Evolutionary conservation across 2,329 filamentous ascomycete genomes (phyloP).

Genomic region (Tolypocladium cylindrosporum): DNA sequence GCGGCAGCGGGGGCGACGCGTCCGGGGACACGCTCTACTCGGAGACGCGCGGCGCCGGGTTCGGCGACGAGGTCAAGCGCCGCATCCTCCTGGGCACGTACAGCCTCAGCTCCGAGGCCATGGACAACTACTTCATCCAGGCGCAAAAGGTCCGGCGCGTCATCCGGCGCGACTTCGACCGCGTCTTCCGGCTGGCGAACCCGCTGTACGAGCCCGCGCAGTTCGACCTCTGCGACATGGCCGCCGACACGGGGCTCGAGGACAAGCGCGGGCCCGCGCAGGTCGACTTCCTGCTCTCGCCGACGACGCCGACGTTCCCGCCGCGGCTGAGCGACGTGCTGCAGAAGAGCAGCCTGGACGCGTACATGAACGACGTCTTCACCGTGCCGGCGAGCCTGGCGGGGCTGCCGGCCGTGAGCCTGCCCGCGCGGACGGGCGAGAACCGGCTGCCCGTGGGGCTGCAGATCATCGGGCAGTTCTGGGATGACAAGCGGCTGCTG

Average conservation of each 20-base stretch:
- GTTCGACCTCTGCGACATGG: conserved; percentile 52
- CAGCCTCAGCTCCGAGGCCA: conserved; percentile 78
- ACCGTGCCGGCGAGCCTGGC: conserved; percentile 92
- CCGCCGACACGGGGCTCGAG: conserved; percentile 38
- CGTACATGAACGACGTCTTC: conserved; percentile 89
- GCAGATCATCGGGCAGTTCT: conserved; percentile 74
- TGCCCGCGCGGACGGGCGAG: conserved; percentile 44
- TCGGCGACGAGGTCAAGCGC: conserved; percentile 77
- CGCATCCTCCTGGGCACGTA: conserved; percentile 87
- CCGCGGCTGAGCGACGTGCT: conserved; percentile 52
- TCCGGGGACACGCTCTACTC: conserved; percentile 63
- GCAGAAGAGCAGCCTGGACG: conserved; percentile 51
- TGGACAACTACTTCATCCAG: conserved; percentile 94
- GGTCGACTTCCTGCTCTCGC: conserved; percentile 81
- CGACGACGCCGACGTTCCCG: conserved; percentile 71
- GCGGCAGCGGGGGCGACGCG: conserved; percentile 40
- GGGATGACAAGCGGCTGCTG: conserved; percentile 59
- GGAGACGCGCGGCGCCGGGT: conserved; percentile 59
- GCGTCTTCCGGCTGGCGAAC: conserved; percentile 61
- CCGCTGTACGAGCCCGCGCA: conserved; percentile 48
- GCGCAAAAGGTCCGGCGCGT: conserved; percentile 80
- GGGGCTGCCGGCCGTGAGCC: conserved; percentile 77
- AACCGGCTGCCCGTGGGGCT: conserved; percentile 40
- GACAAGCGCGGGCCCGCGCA: conserved; percentile 48
- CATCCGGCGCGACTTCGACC: conserved; percentile 79